Conservation (phyloP, 2,329 filamentous ascomycete genomes). For the Monilinia polystroma region DNA sequence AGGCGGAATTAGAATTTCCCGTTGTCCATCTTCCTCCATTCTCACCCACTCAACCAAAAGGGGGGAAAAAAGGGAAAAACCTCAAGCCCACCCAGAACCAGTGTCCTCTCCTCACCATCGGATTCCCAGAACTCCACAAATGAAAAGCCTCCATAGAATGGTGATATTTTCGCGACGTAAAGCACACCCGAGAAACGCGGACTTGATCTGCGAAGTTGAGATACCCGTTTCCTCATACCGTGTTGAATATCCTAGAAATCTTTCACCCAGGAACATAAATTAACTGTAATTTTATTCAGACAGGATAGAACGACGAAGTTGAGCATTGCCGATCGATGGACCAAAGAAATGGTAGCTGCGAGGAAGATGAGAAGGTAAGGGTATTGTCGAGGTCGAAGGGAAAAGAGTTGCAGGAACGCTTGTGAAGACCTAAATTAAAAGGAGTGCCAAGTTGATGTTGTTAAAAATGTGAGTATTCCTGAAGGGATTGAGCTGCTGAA, state of each 20-base stretch:
- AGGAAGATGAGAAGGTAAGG: background rate
- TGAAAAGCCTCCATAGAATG: too few relatives aligned
- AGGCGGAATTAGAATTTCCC: too few relatives aligned
- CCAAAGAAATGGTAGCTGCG: background rate
- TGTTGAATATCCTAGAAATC: background rate
- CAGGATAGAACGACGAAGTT: background rate
- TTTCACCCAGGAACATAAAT: background rate
- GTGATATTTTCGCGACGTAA: background rate
- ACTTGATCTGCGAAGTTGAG: background rate
- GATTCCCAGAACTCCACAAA: too few relatives aligned
- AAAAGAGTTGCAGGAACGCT: background rate
- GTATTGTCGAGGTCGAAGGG: background rate
- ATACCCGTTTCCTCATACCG: background rate
- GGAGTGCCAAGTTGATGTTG: slow-evolving; percentile 14
- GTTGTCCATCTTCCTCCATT: too few relatives aligned
- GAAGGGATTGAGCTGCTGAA: too few relatives aligned
- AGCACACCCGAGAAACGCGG: background rate
- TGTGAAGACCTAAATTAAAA: slow-evolving; percentile 12
- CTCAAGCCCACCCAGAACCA: too few relatives aligned
- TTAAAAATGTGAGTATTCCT: background rate
- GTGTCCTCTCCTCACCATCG: background rate
- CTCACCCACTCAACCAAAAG: too few relatives aligned
- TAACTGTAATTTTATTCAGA: background rate
- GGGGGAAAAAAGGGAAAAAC: too few relatives aligned
- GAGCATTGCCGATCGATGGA: background rate